phyloP scores from a whole-genome alignment of 179 eudicot species.

The Spergularia azorica region DNA sequence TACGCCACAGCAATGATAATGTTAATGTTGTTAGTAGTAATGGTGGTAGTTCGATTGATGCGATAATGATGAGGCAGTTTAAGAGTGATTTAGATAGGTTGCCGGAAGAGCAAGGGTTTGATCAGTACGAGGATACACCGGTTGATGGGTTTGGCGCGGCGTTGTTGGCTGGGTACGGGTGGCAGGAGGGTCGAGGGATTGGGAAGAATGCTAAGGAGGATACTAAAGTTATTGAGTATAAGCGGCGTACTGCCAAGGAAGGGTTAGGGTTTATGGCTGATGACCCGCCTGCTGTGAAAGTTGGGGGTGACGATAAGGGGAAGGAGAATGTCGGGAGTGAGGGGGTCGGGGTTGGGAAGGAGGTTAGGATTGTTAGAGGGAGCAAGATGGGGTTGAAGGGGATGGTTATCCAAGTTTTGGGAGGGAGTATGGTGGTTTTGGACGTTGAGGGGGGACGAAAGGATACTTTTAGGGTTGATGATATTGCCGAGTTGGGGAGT shows the following conservation, averaged over 20 bases:
- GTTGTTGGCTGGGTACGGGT: constrained; percentile 75
- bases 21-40: background rate
- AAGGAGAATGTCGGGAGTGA: background rate
- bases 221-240: constrained; percentile 58
- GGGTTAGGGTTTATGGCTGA: constrained; percentile 67
- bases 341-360: constrained; percentile 35
- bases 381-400: constrained; percentile 60
- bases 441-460: constrained; percentile 44
- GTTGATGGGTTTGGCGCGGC: constrained; percentile 74
- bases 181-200: constrained; percentile 80
- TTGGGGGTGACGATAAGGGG: constrained; percentile 11
- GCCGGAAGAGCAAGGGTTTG: constrained; percentile 60
- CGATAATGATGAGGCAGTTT: constrained; percentile 54
- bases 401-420: constrained; percentile 33
- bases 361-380: constrained; percentile 57
- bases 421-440: constrained; percentile 48
- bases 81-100: constrained; percentile 61
- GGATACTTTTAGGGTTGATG: constrained; percentile 34
- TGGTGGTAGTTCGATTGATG: constrained; percentile 33
- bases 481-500: constrained; percentile 71
- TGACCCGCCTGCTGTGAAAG: constrained; percentile 10
- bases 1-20: background rate
- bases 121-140: constrained; percentile 47
- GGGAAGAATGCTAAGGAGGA: constrained; percentile 69
- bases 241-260: constrained; percentile 49